These are phyloP conservation scores for Onygenales sp. DNA, from an alignment of 2,329 filamentous ascomycete species.

Conservation along the genomic window DNA sequence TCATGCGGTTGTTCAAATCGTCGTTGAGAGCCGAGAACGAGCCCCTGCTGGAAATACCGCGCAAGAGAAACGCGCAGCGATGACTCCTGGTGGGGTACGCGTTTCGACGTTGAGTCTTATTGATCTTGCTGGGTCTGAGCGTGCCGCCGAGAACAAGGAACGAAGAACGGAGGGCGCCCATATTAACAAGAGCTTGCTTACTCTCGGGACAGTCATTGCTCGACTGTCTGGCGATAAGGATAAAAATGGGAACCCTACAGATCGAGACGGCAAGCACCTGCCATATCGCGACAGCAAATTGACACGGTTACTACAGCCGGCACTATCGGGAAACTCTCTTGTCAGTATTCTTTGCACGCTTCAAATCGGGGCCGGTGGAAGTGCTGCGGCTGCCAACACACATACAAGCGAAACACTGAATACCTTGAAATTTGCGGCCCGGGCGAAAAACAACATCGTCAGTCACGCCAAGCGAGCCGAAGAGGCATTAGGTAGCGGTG, in stretches of 20 bases:
- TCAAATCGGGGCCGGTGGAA: slow-evolving; percentile 71
- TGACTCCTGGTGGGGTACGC: slow-evolving; percentile 78
- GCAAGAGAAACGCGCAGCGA: slow-evolving; percentile 56
- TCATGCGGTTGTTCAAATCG: slow-evolving; percentile 97
- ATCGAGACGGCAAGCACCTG: slow-evolving; percentile 84
- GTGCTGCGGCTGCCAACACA: slow-evolving; percentile 57
- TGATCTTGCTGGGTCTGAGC: slow-evolving; percentile 91
- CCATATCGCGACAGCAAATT: slow-evolving; percentile 97
- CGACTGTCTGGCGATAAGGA: slow-evolving; percentile 85
- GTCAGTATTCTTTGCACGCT: slow-evolving; percentile 98
- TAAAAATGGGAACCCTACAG: slow-evolving; percentile 59
- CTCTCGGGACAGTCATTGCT: slow-evolving; percentile 88
- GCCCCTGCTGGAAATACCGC: slow-evolving; percentile 46
- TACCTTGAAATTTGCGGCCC: slow-evolving; percentile 90
- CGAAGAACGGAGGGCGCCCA: slow-evolving; percentile 88
- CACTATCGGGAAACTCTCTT: slow-evolving; percentile 83
- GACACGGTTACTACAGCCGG: slow-evolving; percentile 82
- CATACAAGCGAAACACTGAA: slow-evolving; percentile 87
- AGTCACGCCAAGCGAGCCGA: slow-evolving; percentile 93
- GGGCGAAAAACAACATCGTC: slow-evolving; percentile 96
- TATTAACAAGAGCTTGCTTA: slow-evolving; percentile 96
- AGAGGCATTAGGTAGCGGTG: slow-evolving; percentile 69
- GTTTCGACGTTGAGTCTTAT: slow-evolving; percentile 94
- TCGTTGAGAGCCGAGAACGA: slow-evolving; percentile 91
- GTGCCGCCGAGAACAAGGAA: slow-evolving; percentile 91